Conservation (phyloP, 345 rosid genomes). For the Fremontodendron californicum region DNA sequence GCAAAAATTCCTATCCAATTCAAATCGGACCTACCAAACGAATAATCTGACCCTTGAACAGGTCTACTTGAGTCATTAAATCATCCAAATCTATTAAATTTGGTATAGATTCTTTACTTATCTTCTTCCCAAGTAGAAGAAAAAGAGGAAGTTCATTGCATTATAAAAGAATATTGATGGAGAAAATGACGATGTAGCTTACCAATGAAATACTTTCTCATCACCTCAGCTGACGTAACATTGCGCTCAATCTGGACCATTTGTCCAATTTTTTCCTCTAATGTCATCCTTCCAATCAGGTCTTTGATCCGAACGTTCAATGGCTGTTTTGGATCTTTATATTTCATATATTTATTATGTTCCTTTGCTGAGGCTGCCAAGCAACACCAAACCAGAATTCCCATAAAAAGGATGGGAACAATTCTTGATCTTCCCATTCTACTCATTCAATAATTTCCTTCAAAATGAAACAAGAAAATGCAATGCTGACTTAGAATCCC, state of each 20-base stretch:
- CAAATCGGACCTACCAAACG: too few relatives aligned
- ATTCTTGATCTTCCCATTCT: slow-evolving; percentile 10
- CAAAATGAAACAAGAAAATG: background rate
- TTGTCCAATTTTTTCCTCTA: slow-evolving; percentile 58
- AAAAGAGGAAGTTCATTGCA: background rate
- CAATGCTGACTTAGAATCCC: background rate
- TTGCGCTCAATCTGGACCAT: slow-evolving; percentile 47
- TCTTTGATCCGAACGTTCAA: slow-evolving; percentile 38
- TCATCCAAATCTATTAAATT: background rate
- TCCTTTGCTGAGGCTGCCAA: background rate
- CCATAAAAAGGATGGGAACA: background rate
- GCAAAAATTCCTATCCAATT: too few relatives aligned
- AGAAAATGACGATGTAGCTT: background rate
- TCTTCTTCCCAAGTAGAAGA: too few relatives aligned
- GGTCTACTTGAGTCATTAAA: background rate
- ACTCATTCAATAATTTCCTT: background rate
- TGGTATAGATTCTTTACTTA: too few relatives aligned
- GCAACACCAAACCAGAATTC: slow-evolving; percentile 10
- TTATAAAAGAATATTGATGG: too few relatives aligned
- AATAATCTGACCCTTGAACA: too few relatives aligned
- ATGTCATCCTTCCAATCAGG: slow-evolving; percentile 41
- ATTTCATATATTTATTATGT: slow-evolving; percentile 22
- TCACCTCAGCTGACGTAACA: slow-evolving; percentile 26
- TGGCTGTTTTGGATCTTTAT: slow-evolving; percentile 39
- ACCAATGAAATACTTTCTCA: slow-evolving; percentile 77